phyloP scores from a whole-genome alignment of 2,329 filamentous ascomycete species.

The Aspergillus terreus region DNA sequence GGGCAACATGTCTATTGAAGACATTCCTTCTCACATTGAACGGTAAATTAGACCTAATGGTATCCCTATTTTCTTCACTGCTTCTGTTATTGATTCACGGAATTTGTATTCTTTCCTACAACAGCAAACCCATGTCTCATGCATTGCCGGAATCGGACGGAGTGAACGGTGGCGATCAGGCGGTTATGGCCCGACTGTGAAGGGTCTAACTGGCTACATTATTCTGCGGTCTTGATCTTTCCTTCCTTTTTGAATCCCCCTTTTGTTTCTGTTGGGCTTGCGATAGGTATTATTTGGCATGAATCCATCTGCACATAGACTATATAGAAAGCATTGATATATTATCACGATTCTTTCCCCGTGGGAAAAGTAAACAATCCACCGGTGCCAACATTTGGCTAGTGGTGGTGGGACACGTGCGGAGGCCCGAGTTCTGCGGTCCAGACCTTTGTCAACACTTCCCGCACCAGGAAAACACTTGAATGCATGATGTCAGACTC shows the following conservation, averaged over 20 bases:
- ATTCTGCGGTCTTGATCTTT: not conserved
- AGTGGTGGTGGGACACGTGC: not conserved
- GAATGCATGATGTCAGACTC: slow-evolving; percentile 18
- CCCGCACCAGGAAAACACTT: not conserved
- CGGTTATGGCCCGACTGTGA: slow-evolving; percentile 16
- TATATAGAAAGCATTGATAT: slow-evolving; percentile 9
- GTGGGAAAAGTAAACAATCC: not conserved
- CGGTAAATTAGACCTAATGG: slow-evolving; percentile 28
- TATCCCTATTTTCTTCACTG: slow-evolving; percentile 5
- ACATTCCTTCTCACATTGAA: slow-evolving; percentile 70
- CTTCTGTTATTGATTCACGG: slow-evolving; percentile 17
- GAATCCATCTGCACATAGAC: slow-evolving; percentile 8
- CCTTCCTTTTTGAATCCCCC: slow-evolving; percentile 1
- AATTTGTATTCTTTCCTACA: slow-evolving; percentile 8
- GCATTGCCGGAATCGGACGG: slow-evolving; percentile 7
- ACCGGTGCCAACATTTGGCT: not conserved
- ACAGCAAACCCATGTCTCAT: slow-evolving; percentile 17
- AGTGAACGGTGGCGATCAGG: slow-evolving; percentile 9
- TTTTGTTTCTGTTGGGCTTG: slow-evolving; percentile 6
- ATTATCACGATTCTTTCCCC: not conserved
- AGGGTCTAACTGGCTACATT: not conserved
- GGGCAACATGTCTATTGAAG: slow-evolving; percentile 70
- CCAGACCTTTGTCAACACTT: slow-evolving; percentile 1
- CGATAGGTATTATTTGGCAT: slow-evolving; percentile 1
- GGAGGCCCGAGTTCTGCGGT: slow-evolving; percentile 3